A percentile compares a stretch with the other conserved stretches of the same genome.
Conservation (phyloP, 2,329 filamentous ascomycete species). For the Cladorrhinum sp. region DNA sequence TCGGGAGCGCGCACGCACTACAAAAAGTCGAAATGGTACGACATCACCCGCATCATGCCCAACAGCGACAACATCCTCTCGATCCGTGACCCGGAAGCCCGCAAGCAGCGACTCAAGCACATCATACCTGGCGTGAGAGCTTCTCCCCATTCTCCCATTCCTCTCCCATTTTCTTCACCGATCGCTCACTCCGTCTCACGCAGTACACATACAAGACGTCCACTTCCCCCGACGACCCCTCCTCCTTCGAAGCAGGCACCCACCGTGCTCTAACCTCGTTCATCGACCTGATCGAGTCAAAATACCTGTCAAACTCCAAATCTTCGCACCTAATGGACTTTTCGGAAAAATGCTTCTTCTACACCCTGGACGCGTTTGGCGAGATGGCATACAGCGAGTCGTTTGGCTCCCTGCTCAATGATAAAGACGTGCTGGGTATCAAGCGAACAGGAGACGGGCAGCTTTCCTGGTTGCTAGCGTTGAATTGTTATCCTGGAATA, state of each 20-base stretch:
- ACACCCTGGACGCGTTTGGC: constrained; percentile 18
- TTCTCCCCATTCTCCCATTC: not conserved
- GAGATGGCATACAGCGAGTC: constrained; percentile 21
- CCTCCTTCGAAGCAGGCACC: constrained; percentile 37
- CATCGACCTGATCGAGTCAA: constrained; percentile 44
- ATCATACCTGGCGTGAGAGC: constrained; percentile 18
- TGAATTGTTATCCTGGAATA: constrained; percentile 38
- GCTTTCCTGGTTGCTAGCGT: constrained; percentile 36
- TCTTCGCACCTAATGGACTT: constrained; percentile 44
- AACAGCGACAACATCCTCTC: constrained; percentile 13
- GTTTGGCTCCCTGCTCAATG: constrained; percentile 39
- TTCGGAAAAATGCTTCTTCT: constrained; percentile 30
- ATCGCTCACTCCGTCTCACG: not conserved
- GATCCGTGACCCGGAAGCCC: constrained; percentile 13
- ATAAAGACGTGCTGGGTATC: constrained; percentile 47
- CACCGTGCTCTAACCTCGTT: constrained; percentile 40
- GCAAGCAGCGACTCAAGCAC: constrained; percentile 16
- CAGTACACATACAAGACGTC: constrained; percentile 13
- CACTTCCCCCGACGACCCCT: not conserved
- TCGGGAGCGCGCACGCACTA: constrained; percentile 13
- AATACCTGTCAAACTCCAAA: constrained; percentile 42
- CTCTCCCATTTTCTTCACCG: not conserved
- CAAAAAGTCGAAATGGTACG: constrained; percentile 22
- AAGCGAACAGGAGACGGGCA: constrained; percentile 43
- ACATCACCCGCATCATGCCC: constrained; percentile 7